Percentiles rank a stretch among this genome's conserved stretches.
Conservation (phyloP, 371 early-diverging fungal genomes). For the Rhizomucor pusillus region DNA sequence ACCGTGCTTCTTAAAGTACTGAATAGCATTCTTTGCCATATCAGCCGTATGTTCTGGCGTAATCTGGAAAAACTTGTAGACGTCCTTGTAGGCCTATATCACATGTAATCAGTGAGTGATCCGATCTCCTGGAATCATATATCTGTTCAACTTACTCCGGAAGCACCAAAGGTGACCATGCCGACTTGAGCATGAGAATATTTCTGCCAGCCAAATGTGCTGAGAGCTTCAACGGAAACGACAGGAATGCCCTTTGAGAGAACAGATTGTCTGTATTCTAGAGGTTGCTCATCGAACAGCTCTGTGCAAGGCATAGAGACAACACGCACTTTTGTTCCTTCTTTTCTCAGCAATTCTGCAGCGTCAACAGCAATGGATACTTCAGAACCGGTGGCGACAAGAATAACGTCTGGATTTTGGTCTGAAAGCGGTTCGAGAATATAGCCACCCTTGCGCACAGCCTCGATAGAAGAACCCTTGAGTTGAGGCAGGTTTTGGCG, state of each 20-base stretch:
- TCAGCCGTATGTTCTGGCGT: slow-evolving; percentile 66
- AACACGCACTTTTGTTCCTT: slow-evolving; percentile 70
- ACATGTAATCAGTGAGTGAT: background rate
- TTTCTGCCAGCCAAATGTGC: slow-evolving; percentile 93
- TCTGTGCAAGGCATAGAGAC: slow-evolving; percentile 97
- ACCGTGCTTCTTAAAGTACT: slow-evolving; percentile 58
- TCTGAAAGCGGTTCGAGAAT: slow-evolving; percentile 64
- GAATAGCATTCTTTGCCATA: slow-evolving; percentile 67
- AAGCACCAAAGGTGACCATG: slow-evolving; percentile 94
- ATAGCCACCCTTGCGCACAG: slow-evolving; percentile 80
- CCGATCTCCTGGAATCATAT: background rate
- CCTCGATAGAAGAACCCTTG: slow-evolving; percentile 78
- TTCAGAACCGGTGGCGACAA: slow-evolving; percentile 97
- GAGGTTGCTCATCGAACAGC: slow-evolving; percentile 90
- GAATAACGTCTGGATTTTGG: slow-evolving; percentile 60
- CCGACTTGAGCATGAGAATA: slow-evolving; percentile 92
- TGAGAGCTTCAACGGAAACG: slow-evolving; percentile 93
- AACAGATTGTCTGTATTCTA: slow-evolving; percentile 84
- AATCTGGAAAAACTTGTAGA: slow-evolving; percentile 77
- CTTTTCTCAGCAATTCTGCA: slow-evolving; percentile 65
- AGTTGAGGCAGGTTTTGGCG: slow-evolving; percentile 96
- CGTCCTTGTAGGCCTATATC: slow-evolving; percentile 23
- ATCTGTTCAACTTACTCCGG: slow-evolving; percentile 38
- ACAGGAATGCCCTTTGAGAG: slow-evolving; percentile 78
- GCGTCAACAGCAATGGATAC: slow-evolving; percentile 86